These are phyloP conservation scores for Geotrichum phurueaensis DNA, from an alignment of 1,139 yeast species.

Conservation along the genomic window DNA sequence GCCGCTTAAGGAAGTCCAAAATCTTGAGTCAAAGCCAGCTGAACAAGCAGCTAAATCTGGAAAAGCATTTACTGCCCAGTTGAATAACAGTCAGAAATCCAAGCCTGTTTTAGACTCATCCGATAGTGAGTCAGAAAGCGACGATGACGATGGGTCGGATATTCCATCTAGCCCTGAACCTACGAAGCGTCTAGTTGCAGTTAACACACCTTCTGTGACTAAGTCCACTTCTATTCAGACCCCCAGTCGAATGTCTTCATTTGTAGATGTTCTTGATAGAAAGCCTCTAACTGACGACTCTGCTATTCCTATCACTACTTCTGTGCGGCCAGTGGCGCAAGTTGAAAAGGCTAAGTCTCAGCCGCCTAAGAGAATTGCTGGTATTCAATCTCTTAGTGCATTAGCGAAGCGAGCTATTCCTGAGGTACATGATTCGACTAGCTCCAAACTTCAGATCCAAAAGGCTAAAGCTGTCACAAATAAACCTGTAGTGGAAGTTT, in stretches of 20 bases:
- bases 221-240: background rate
- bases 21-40: background rate
- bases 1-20: background rate
- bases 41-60: background rate
- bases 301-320: background rate
- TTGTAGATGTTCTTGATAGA: background rate
- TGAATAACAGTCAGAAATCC: background rate
- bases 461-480: background rate
- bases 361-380: constrained; percentile 9
- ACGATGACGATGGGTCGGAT: constrained; percentile 20
- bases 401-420: constrained; percentile 9
- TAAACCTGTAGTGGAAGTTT: background rate
- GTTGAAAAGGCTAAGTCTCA: background rate
- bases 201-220: constrained; percentile 18
- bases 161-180: constrained; percentile 23
- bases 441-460: background rate
- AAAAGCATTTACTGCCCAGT: background rate
- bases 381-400: constrained; percentile 9
- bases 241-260: background rate
- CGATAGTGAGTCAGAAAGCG: constrained; percentile 11
- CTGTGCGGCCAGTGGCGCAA: background rate
- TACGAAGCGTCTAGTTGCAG: constrained; percentile 21
- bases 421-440: constrained; percentile 12
- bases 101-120: constrained; percentile 10
- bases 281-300: background rate